phyloP scores from a whole-genome alignment of 768 basidiomycete species.

The Boletus reticulatus region DNA sequence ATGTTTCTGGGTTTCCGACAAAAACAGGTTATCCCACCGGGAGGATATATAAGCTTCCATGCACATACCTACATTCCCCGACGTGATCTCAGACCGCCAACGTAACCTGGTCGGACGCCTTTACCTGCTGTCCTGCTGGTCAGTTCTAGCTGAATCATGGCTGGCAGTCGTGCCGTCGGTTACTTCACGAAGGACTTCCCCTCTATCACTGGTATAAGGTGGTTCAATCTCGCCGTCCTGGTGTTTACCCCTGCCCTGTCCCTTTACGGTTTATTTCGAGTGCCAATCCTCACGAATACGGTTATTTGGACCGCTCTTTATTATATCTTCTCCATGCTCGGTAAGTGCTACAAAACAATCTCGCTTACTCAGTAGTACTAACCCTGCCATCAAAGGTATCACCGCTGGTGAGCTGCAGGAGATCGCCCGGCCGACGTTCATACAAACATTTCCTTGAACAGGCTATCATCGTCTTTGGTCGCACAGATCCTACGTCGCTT shows the following conservation, averaged over 20 bases:
- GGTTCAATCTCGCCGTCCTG: conserved; percentile 76
- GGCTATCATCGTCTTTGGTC: conserved; percentile 87
- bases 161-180: conserved; percentile 5
- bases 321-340: conserved; percentile 87
- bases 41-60: conserved; percentile 28
- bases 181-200: conserved; percentile 38
- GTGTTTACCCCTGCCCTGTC: conserved; percentile 69
- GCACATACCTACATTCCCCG: conserved; percentile 14
- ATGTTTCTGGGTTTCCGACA: no score
- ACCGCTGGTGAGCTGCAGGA: conserved; percentile 42
- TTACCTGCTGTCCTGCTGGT: conserved; percentile 1
- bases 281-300: conserved; percentile 50
- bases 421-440: background rate
- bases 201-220: conserved; percentile 54
- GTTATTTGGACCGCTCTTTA: conserved; percentile 60
- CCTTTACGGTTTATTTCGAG: conserved; percentile 61
- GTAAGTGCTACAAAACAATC: conserved; percentile 35
- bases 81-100: conserved; percentile 7
- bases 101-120: conserved; percentile 1
- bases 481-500: conserved; percentile 79
- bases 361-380: conserved; percentile 11
- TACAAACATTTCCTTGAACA: conserved; percentile 23
- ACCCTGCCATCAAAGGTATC: conserved; percentile 38
- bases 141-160: conserved; percentile 8
- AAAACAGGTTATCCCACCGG: conserved; percentile 20